These are phyloP conservation scores for Vickermania spadyakhi DNA, from an alignment of 208 protist species.

Conservation along the genomic window DNA sequence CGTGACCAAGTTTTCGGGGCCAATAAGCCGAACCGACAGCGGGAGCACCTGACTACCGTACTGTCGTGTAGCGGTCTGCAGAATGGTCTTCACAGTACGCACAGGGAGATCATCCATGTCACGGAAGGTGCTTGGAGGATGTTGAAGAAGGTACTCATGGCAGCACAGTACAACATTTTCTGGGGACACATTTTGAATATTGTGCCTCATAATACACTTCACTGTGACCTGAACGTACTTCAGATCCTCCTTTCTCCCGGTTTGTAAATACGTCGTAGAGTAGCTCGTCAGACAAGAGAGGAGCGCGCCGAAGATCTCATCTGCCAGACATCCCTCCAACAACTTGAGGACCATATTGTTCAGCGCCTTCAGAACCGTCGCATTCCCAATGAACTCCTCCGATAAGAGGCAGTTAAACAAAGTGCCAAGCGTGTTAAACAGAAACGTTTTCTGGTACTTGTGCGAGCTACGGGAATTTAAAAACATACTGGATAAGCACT, in stretches of 20 bases:
- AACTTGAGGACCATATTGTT: slow-evolving; percentile 76
- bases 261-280: slow-evolving; percentile 66
- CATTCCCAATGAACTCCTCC: slow-evolving; percentile 63
- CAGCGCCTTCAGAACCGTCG: slow-evolving; percentile 63
- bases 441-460: slow-evolving; percentile 56
- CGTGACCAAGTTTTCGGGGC: slow-evolving; percentile 67
- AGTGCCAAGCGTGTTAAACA: slow-evolving; percentile 59
- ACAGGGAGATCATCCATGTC: slow-evolving; percentile 79
- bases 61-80: slow-evolving; percentile 56
- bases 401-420: slow-evolving; percentile 83
- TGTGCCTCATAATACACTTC: slow-evolving; percentile 78
- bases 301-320: slow-evolving; percentile 77
- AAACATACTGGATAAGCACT: slow-evolving; percentile 62
- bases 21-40: slow-evolving; percentile 45
- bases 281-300: slow-evolving; percentile 73
- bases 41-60: slow-evolving; percentile 35
- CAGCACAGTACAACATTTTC: slow-evolving; percentile 79
- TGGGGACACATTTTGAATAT: slow-evolving; percentile 37
- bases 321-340: slow-evolving; percentile 47
- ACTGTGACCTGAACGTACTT: slow-evolving; percentile 88
- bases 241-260: slow-evolving; percentile 50
- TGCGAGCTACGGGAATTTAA: slow-evolving; percentile 23
- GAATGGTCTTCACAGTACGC: slow-evolving; percentile 82
- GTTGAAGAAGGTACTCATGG: slow-evolving; percentile 81
- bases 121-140: slow-evolving; percentile 82